Evolutionary conservation across 148 eudicot species (phyloP), one percentile per base, ranked within the genome.

Genomic region (Polygonum maritimum): DNA sequence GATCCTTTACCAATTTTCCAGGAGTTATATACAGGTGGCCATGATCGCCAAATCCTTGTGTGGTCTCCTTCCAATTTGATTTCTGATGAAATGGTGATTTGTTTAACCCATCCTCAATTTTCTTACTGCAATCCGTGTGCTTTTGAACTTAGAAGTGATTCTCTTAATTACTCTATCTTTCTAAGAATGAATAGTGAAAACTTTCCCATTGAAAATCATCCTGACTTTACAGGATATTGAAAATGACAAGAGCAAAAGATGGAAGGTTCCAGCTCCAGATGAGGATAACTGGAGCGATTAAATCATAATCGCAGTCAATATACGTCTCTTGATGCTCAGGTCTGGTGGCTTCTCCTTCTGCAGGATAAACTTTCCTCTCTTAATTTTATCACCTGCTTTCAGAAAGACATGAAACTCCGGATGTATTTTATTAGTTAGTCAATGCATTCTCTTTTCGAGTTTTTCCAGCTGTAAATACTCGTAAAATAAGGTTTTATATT

Each of bases 231-330:
- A 67, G 71, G 76, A 63, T 69, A 58, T 80, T 78, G 90, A 94
- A 94, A 86, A 87, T 65, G 85, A 85, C 62, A 40, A 71, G 76
- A 81, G 76, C 74, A 76, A 57, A 76, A 86, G 76, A 70, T 84
- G 83, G 73, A 79, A 83, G 78, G 45, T 75, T 74, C 77, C 83
- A 8, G 60, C 80, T 33, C 77, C 47, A 71, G 98, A 94, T 79
- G 86, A 88, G 84, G 98, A 94, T 85, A 88, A 89, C 81, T 94
- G 98, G 98, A 94, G 97, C 54, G 97, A 94, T 80, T 91, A 79
- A 84, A 41, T 36, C 76, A 78, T 87, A 80, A 84, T 31, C 31
- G 31, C 31, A 26, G 1, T 21, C 69, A 52, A 31, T 58, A 31
- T 81, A 38, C 36, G n/a, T n/a, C 52, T 71, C 65, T 75, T 54